These are phyloP conservation scores for Candida andamanensis DNA, from an alignment of 805 yeast species.

Conservation along the genomic window DNA sequence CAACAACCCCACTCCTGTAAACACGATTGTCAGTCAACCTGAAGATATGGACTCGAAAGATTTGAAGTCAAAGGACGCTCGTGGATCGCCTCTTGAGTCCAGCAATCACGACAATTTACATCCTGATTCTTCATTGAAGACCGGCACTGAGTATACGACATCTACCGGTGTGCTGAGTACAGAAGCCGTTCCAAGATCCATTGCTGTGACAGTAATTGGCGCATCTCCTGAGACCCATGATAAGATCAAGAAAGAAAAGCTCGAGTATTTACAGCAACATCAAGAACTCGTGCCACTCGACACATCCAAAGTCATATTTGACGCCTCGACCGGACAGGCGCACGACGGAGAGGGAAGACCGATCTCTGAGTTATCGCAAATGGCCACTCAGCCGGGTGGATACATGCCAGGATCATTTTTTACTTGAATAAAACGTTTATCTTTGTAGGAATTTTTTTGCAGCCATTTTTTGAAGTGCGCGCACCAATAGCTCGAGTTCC, in stretches of 20 bases:
- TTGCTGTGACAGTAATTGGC: constrained; percentile 12
- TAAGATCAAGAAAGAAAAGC: constrained; percentile 7
- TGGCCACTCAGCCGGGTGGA: constrained; percentile 2
- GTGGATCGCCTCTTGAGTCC: too few species aligned
- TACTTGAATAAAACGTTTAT: constrained; percentile 1
- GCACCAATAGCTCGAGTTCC: background rate
- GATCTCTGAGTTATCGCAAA: constrained; percentile 11
- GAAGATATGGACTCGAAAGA: too few species aligned
- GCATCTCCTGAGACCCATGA: constrained; percentile 9
- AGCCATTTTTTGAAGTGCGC: background rate
- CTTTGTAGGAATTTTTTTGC: background rate
- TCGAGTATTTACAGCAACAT: constrained; percentile 6
- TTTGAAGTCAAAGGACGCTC: too few species aligned
- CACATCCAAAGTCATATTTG: constrained; percentile 12
- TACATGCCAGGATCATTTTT: constrained; percentile 14
- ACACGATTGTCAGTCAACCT: too few species aligned
- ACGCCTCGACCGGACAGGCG: constrained; percentile 14
- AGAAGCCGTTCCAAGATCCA: constrained; percentile 10
- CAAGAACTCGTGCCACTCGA: constrained; percentile 11
- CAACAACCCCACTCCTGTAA: too few species aligned
- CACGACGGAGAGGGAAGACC: constrained; percentile 13
- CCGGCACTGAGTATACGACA: too few species aligned
- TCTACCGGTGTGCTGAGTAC: too few species aligned
- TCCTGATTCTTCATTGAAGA: too few species aligned
- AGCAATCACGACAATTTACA: too few species aligned